Evolutionary conservation across 2,329 filamentous ascomycete species (phyloP), one percentile per base, ranked within the genome.

Genomic region (Aspergillus ochraceus): DNA sequence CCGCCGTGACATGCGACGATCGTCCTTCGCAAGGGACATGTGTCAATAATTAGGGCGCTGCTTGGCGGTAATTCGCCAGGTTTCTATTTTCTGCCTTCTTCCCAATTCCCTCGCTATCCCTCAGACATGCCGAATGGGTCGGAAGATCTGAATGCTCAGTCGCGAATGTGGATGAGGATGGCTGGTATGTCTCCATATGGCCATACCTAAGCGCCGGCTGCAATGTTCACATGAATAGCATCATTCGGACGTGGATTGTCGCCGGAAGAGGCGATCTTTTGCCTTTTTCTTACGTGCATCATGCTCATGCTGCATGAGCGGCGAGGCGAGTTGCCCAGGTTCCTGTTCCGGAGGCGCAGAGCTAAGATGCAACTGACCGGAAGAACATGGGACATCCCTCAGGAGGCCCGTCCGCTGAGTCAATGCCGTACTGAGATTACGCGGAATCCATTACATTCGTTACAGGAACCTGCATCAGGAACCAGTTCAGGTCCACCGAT

Each of bases 401-500:
- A 29, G 26, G 26, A 29, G 26, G 8, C 9, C 26, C 8, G 26
- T 29, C 8, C 26, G 26, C 26, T 29, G 26, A 29, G 26, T 29
- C 26, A 29, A 29, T 8, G 6, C 6, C 26, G 26, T 29, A 29
- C 6, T 29, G 26, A 9, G 26, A 36, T 36, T 36, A 36, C 32
- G 36, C 36, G 5, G 36, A 42, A n/a, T 42, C 17, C 36, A 24
- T 42, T 42, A 42, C 36, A 14, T 42, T 8, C 36, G 4, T 39
- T 39, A 39, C 36, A n/a, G 36, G 29, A 45, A 24, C 32, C 29
- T 50, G 29, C 32, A 26, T 36, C 46, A 56, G 47, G 53, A 47
- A 46, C 36, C 36, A 8, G 30, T 51, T 32, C 20, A 57, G 60
- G 51, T 58, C 60, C 61, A 63, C 58, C 17, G 17, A 42, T 42